Percentiles rank a stretch among this genome's conserved stretches.
These are phyloP conservation scores for Albugo laibachii DNA, from an alignment of 352 stramenopile species.

Conservation along the genomic window DNA sequence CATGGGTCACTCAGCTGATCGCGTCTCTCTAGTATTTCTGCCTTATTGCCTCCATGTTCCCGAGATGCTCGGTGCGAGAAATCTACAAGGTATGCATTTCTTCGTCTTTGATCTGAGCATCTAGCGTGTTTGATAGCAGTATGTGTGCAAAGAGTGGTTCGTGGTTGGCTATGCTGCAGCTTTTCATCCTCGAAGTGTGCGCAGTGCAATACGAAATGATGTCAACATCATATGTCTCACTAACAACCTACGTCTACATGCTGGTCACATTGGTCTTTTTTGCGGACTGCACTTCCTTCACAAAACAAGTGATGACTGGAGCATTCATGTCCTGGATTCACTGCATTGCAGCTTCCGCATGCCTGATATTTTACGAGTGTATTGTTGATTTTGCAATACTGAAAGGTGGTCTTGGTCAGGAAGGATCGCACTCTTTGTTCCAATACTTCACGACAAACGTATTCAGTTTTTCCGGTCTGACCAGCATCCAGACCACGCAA, in stretches of 20 bases:
- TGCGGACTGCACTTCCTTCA: constrained; percentile 44
- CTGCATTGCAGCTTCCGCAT: too few relatives aligned
- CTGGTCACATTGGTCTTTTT: constrained; percentile 41
- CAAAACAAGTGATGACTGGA: constrained; percentile 31
- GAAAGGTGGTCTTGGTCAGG: constrained; percentile 31
- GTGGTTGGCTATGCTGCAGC: constrained; percentile 16
- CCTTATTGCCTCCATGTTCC: constrained; percentile 84
- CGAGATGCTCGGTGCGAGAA: constrained; percentile 60
- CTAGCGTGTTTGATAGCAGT: too few relatives aligned
- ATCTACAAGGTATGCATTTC: constrained; percentile 23
- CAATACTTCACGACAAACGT: constrained; percentile 59
- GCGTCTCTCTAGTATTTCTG: constrained; percentile 61
- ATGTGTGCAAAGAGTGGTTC: constrained; percentile 11
- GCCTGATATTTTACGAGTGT: constrained; percentile 59
- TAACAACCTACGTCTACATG: constrained; percentile 35
- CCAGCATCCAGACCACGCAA: constrained; percentile 2
- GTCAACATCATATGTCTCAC: constrained; percentile 50
- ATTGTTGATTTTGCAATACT: constrained; percentile 46
- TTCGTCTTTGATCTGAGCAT: too few relatives aligned
- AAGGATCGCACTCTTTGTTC: constrained; percentile 53
- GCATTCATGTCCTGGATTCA: too few relatives aligned
- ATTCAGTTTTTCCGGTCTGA: constrained; percentile 38
- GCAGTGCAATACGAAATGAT: constrained; percentile 46
- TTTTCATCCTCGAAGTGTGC: constrained; percentile 33
- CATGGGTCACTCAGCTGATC: not conserved